A percentile compares a stretch with the other conserved stretches of the same genome.
Conservation (phyloP, 2,329 filamentous ascomycete species). For the Phialophora macrospora region DNA sequence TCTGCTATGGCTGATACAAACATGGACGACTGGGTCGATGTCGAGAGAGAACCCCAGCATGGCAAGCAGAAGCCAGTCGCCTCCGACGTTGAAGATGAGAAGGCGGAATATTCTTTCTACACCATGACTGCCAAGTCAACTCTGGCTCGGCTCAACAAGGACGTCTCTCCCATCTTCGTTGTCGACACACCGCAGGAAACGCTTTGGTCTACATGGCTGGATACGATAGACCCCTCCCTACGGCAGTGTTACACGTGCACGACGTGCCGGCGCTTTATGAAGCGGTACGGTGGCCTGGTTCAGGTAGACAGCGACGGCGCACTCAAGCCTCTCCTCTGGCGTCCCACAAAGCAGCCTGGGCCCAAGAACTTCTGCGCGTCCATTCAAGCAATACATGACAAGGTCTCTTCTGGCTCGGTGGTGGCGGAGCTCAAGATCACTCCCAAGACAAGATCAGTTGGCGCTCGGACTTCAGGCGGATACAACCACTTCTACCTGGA, state of each 20-base stretch:
- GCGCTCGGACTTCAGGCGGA: background rate
- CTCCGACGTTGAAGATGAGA: background rate
- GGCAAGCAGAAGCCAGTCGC: background rate
- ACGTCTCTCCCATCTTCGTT: background rate
- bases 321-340: background rate
- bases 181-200: background rate
- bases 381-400: background rate
- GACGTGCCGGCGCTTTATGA: background rate
- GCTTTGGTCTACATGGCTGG: background rate
- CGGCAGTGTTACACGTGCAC: background rate
- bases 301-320: background rate
- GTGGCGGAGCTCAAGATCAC: background rate
- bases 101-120: background rate
- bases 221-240: background rate
- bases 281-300: background rate
- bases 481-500: slow-evolving; percentile 6
- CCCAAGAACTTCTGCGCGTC: background rate
- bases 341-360: background rate
- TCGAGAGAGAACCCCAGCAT: background rate
- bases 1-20: background rate
- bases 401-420: background rate
- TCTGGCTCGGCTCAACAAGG: slow-evolving; percentile 1
- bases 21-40: background rate
- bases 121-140: background rate
- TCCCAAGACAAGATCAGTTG: background rate